These are phyloP conservation scores for Lagenaria siceraria DNA, from an alignment of 306 rosid genomes.

Conservation along the genomic window DNA sequence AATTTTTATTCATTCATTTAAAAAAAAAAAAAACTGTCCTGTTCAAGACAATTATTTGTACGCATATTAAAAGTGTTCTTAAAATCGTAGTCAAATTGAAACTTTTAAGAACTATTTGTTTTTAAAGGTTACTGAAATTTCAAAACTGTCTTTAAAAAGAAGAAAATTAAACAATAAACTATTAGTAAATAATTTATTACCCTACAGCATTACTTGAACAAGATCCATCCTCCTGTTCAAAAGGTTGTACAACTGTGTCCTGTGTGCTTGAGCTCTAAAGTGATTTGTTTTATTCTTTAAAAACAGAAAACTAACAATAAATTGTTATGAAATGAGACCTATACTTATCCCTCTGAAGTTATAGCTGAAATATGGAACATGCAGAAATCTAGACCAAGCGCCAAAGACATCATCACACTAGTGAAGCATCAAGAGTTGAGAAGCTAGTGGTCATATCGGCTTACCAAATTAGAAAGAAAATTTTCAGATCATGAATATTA, in stretches of 20 bases:
- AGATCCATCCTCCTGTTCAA: no score
- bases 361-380: not conserved
- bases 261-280: no score
- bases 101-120: not conserved
- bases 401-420: not conserved
- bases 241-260: no score
- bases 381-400: not conserved
- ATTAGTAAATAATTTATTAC: not conserved
- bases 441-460: not conserved
- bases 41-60: not conserved
- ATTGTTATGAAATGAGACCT: not conserved
- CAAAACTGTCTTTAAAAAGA: not conserved
- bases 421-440: not conserved
- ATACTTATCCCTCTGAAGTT: not conserved
- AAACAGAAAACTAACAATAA: not conserved
- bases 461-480: not conserved
- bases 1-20: no score
- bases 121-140: not conserved
- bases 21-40: not conserved
- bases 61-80: not conserved
- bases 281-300: not conserved
- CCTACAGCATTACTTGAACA: no score
- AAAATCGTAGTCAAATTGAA: not conserved
- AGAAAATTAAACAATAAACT: not conserved
- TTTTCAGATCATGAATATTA: not conserved